Conservation (phyloP, 768 basidiomycete species). For the Podaxis pistillaris region DNA sequence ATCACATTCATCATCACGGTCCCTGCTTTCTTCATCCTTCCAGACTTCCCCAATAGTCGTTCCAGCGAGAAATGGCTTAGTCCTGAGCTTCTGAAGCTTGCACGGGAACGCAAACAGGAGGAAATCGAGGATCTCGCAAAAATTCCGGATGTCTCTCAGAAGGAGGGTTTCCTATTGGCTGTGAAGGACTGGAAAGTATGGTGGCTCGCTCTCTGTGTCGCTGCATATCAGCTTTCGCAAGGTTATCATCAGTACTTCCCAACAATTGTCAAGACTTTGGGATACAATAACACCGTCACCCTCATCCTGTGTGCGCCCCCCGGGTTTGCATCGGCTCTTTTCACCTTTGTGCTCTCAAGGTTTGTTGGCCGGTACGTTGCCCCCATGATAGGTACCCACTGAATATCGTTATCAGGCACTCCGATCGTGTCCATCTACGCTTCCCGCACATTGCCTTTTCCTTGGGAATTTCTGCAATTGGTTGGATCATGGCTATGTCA, state of each 20-base stretch:
- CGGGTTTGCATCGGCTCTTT: conserved; percentile 48
- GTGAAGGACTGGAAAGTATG: conserved; percentile 67
- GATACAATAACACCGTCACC: conserved; percentile 54
- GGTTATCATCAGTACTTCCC: conserved; percentile 65
- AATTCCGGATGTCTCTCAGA: conserved; percentile 4
- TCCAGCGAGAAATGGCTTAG: conserved; percentile 25
- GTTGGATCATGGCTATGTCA: conserved; percentile 53
- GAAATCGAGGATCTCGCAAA: conserved; percentile 33
- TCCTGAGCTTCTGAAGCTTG: conserved; percentile 20
- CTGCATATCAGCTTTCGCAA: conserved; percentile 43
- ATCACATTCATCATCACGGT: conserved; percentile 25
- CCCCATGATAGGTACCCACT: not conserved
- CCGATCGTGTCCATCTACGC: conserved; percentile 59
- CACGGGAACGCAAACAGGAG: conserved; percentile 43
- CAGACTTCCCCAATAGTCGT: conserved; percentile 28
- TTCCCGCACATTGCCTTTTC: conserved; percentile 53
- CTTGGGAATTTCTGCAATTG: conserved; percentile 52
- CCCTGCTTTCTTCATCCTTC: conserved; percentile 41
- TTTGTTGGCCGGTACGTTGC: conserved; percentile 21
- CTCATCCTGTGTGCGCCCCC: conserved; percentile 67
- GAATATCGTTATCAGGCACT: conserved; percentile 38
- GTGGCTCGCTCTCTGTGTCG: conserved; percentile 54
- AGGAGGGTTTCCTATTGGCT: conserved; percentile 42
- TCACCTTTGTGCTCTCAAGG: conserved; percentile 43
- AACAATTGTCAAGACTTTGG: conserved; percentile 62